Conservation (phyloP, 2,329 filamentous ascomycete species). For the Sclerotinia subarctica region DNA sequence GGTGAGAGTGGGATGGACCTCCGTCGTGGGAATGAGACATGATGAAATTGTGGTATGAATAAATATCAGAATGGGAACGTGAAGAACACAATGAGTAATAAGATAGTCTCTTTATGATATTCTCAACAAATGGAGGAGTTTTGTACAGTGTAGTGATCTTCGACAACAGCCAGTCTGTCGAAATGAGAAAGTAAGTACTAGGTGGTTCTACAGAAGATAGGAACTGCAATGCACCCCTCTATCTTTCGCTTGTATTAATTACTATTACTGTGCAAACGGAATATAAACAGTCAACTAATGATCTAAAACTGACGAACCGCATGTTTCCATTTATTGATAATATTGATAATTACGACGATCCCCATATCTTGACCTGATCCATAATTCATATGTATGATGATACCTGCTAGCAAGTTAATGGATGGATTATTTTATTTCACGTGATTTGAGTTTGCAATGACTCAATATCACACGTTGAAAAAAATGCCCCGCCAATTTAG, state of each 20-base stretch:
- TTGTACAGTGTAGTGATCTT: background rate
- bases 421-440: background rate
- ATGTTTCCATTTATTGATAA: background rate
- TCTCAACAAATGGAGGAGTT: background rate
- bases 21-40: conserved; percentile 33
- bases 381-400: background rate
- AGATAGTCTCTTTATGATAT: background rate
- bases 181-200: background rate
- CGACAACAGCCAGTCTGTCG: background rate
- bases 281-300: background rate
- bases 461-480: background rate
- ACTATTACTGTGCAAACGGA: background rate
- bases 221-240: background rate
- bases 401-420: background rate
- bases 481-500: conserved; percentile 16
- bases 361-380: background rate
- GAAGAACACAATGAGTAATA: background rate
- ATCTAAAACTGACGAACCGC: background rate
- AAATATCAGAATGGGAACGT: background rate
- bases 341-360: background rate
- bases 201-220: background rate
- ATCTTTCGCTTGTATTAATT: conserved; percentile 6
- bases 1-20: conserved; percentile 52
- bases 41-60: background rate
- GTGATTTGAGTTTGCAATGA: conserved; percentile 1